These are phyloP conservation scores for Tolypocladium album DNA, from an alignment of 2,329 filamentous ascomycete species.

Conservation along the genomic window DNA sequence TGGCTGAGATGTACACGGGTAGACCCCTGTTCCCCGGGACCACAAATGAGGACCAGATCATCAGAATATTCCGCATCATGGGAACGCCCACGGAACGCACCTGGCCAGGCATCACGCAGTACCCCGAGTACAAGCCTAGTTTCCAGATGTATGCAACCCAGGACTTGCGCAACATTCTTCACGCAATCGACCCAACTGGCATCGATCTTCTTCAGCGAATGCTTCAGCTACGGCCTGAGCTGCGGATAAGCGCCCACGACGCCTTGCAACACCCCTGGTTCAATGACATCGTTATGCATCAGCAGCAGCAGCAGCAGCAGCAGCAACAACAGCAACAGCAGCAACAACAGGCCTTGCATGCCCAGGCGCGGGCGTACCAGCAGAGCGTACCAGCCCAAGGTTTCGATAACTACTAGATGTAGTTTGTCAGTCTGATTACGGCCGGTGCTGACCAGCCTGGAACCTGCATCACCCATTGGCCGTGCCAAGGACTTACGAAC, in stretches of 20 bases:
- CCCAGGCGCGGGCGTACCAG: slow-evolving; percentile 28
- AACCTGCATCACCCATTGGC: not conserved
- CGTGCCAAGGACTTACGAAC: not conserved
- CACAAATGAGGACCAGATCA: slow-evolving; percentile 94
- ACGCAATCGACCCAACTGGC: slow-evolving; percentile 78
- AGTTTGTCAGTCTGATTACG: not conserved
- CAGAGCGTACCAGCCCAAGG: slow-evolving; percentile 27
- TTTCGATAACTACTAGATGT: slow-evolving; percentile 23
- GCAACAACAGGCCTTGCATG: slow-evolving; percentile 24
- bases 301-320: slow-evolving; percentile 33
- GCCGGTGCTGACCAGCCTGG: not conserved
- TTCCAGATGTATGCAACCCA: slow-evolving; percentile 94
- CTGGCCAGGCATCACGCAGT: slow-evolving; percentile 90
- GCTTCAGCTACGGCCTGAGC: slow-evolving; percentile 86
- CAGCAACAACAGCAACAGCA: slow-evolving; percentile 12
- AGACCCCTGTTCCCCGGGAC: slow-evolving; percentile 93
- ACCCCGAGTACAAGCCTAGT: slow-evolving; percentile 94
- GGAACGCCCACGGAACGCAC: slow-evolving; percentile 90
- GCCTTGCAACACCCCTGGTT: slow-evolving; percentile 93
- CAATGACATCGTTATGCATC: slow-evolving; percentile 54
- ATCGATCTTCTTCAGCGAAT: slow-evolving; percentile 82
- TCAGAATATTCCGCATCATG: slow-evolving; percentile 98
- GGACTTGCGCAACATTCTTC: slow-evolving; percentile 75
- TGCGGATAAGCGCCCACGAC: slow-evolving; percentile 78
- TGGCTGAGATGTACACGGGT: slow-evolving; percentile 99